phyloP scores from a whole-genome alignment of 495 filamentous ascomycete genomes.

The Lophium mytilinum region DNA sequence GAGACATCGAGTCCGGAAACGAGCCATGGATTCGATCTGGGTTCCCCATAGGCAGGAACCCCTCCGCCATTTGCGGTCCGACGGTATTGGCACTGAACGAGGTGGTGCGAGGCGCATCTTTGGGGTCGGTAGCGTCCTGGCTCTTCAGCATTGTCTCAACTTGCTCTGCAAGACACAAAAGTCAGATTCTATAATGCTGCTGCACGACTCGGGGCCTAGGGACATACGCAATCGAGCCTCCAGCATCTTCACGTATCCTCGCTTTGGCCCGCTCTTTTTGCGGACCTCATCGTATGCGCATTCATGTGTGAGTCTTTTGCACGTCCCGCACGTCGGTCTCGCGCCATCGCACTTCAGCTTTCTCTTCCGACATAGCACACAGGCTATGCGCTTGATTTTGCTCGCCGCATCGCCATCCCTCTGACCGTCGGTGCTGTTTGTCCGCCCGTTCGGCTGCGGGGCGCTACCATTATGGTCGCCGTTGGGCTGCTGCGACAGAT shows the following conservation, averaged over 20 bases:
- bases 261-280: slow-evolving; percentile 95
- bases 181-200: slow-evolving; percentile 5
- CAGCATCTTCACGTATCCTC: slow-evolving; percentile 95
- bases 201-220: not conserved
- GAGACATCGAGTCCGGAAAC: slow-evolving; percentile 18
- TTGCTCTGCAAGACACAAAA: slow-evolving; percentile 55
- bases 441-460: not conserved
- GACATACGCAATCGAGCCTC: slow-evolving; percentile 83
- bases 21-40: not conserved
- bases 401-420: slow-evolving; percentile 57
- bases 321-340: slow-evolving; percentile 87
- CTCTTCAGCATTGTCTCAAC: slow-evolving; percentile 87
- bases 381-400: slow-evolving; percentile 91
- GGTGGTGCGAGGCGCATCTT: slow-evolving; percentile 1
- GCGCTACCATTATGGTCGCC: slow-evolving; percentile 15
- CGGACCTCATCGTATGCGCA: slow-evolving; percentile 95
- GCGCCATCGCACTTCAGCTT: slow-evolving; percentile 77
- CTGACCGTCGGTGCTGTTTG: slow-evolving; percentile 29
- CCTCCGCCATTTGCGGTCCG: slow-evolving; percentile 1
- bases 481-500: slow-evolving; percentile 42
- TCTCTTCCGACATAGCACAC: slow-evolving; percentile 86
- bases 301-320: slow-evolving; percentile 75
- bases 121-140: slow-evolving; percentile 40
- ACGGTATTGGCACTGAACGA: slow-evolving; percentile 12
- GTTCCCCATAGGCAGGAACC: slow-evolving; percentile 1